Evolutionary conservation across 1,284 basidiomycete genomes (phyloP).

Genomic region (Papiliotrema terrestris): DNA sequence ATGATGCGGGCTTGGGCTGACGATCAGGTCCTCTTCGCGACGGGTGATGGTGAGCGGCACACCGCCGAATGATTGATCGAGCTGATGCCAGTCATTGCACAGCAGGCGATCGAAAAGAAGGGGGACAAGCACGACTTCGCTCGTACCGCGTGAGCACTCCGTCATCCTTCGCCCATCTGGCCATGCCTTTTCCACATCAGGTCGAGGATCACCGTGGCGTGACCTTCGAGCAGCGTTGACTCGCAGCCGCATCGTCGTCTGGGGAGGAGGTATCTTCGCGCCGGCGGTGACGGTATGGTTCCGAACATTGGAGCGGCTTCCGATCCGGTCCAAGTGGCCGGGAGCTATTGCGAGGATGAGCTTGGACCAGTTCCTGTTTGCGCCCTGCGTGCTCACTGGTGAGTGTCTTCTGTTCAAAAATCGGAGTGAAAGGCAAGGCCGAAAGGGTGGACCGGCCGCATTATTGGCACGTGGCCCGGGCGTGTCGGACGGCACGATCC

Average conservation of each 20-base stretch:
- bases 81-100: conserved; percentile 46
- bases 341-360: conserved; percentile 40
- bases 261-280: conserved; percentile 50
- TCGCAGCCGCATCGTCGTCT: conserved; percentile 46
- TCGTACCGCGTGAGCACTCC: conserved; percentile 45
- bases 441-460: too few species aligned
- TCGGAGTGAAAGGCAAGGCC: background rate
- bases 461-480: too few species aligned
- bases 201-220: too few species aligned
- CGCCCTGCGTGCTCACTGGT: conserved; percentile 46
- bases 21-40: conserved; percentile 48
- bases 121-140: conserved; percentile 47
- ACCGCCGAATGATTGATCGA: background rate
- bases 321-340: conserved; percentile 33
- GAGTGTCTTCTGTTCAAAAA: conserved; percentile 9
- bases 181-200: too few species aligned
- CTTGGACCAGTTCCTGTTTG: conserved; percentile 51
- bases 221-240: background rate
- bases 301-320: conserved; percentile 37
- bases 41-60: conserved; percentile 46
- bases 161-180: too few species aligned
- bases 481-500: too few species aligned
- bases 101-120: conserved; percentile 53
- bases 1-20: background rate
- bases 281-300: conserved; percentile 49